Evolutionary conservation across 1,284 basidiomycete species (phyloP), one percentile per base, ranked within the genome.

Genomic region (Moniliophthora roreri): DNA sequence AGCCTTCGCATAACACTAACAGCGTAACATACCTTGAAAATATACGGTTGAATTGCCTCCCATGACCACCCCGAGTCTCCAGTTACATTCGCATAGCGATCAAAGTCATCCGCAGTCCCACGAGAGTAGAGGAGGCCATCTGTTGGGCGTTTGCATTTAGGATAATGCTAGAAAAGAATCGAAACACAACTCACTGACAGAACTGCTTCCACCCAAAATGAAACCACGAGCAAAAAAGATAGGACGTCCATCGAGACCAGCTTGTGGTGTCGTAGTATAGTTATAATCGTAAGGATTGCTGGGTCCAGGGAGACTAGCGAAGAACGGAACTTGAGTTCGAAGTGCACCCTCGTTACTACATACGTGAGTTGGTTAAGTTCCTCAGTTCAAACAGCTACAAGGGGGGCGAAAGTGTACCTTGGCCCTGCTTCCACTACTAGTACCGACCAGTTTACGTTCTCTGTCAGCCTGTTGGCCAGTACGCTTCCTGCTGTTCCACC

Each of bases 391-490:
- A 21, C 9, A 36, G 2, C 50, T 13, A 32, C 13, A 23, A 39
- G 13, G 8, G 7, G 21, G 34, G 26, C 16, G 20, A 38, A 26
- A 26, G 54, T 61, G 46, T 32, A 63, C 63, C 51, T 55, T 37
- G 52, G 55, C 26, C 73, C 74, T 5, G 71, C 72, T 52, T 76
- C 73, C 39, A 76, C 62, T 23, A 74, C 65, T 18, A 73, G 66
- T 8, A 76, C 69, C 4, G 65, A 68, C 34, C 60, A 63, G 23
- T 57, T 42, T 0, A 66, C 48, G 55, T 76, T 71, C 49, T 77
- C 75, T 0, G 71, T 63, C 20, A 80, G 62, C 4, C 78, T 66
- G 44, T 66, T 66, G 1, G 77, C 78, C 2, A 79, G 65, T 1
- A 56, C 52, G 26, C 55, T 58, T 26, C 63, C 63, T 21, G 56